Conservation (phyloP, 768 basidiomycete species). For the Mycena rebaudengoi region DNA sequence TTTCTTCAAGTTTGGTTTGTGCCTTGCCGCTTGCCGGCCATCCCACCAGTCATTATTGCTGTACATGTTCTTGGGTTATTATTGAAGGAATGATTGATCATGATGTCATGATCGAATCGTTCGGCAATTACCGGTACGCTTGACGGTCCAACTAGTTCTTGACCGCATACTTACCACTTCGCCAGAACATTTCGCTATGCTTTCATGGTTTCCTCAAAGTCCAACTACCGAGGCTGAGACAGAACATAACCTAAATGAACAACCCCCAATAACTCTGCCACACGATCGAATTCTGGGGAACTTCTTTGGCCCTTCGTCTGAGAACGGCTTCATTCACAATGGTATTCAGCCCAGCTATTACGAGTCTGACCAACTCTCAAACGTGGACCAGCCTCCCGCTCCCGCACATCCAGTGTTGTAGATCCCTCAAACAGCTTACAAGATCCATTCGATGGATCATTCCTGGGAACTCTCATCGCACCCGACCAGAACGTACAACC, state of each 20-base stretch:
- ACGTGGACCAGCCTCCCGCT: background rate
- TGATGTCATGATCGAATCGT: too few relatives aligned
- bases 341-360: slow-evolving; percentile 16
- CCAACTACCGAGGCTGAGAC: background rate
- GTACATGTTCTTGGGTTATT: too few relatives aligned
- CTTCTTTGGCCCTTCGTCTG: slow-evolving; percentile 1
- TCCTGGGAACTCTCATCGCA: slow-evolving; percentile 46
- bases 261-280: background rate
- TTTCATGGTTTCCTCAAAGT: slow-evolving; percentile 22
- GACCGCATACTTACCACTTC: too few relatives aligned
- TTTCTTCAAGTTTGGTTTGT: too few relatives aligned
- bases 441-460: slow-evolving; percentile 59
- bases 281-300: slow-evolving; percentile 24
- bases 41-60: too few relatives aligned
- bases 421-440: slow-evolving; percentile 29
- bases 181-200: background rate
- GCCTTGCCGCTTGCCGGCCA: too few relatives aligned
- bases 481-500: slow-evolving; percentile 21
- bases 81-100: too few relatives aligned
- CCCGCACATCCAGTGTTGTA: background rate
- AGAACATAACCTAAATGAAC: background rate
- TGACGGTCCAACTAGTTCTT: too few relatives aligned
- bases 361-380: slow-evolving; percentile 1
- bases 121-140: too few relatives aligned
- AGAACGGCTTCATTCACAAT: background rate